A percentile compares a stretch with the other conserved stretches of the same genome.
These are phyloP conservation scores for Lentinula lateritia DNA, from an alignment of 768 basidiomycete genomes.

Conservation along the genomic window DNA sequence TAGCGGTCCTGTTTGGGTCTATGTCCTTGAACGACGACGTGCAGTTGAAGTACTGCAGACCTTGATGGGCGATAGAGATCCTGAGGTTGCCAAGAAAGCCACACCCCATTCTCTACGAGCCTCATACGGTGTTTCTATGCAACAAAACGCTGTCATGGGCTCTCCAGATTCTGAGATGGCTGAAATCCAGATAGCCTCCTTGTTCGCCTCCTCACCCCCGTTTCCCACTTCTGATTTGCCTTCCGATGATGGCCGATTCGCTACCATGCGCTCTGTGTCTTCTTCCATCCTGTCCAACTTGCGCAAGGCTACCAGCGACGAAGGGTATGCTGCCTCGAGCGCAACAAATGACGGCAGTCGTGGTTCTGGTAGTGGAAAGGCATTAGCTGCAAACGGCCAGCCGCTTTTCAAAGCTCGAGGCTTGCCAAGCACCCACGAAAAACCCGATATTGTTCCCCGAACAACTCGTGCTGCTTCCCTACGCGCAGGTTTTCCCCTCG, in stretches of 20 bases:
- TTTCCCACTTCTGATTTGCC: conserved; percentile 68
- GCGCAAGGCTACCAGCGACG: conserved; percentile 30
- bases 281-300: conserved; percentile 43
- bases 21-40: conserved; percentile 77
- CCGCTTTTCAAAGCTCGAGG: conserved; percentile 59
- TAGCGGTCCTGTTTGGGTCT: conserved; percentile 89
- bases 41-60: conserved; percentile 78
- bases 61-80: conserved; percentile 68
- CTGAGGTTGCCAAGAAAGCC: conserved; percentile 45
- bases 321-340: conserved; percentile 41
- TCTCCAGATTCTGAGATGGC: conserved; percentile 63
- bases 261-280: conserved; percentile 37
- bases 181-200: conserved; percentile 70
- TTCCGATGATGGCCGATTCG: conserved; percentile 29
- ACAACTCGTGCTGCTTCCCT: conserved; percentile 71
- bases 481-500: conserved; percentile 53
- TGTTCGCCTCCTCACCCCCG: conserved; percentile 81
- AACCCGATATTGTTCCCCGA: conserved; percentile 73
- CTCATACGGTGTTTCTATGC: conserved; percentile 48
- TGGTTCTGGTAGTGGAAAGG: conserved; percentile 30
- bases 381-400: conserved; percentile 38
- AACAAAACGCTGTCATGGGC: conserved; percentile 70
- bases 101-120: conserved; percentile 68
- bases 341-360: conserved; percentile 37
- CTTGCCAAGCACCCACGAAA: conserved; percentile 52